A percentile compares a stretch with the other conserved stretches of the same genome.
Evolutionary conservation across 257 asterid genomes (phyloP).

Genomic region (Henckelia pumila): DNA sequence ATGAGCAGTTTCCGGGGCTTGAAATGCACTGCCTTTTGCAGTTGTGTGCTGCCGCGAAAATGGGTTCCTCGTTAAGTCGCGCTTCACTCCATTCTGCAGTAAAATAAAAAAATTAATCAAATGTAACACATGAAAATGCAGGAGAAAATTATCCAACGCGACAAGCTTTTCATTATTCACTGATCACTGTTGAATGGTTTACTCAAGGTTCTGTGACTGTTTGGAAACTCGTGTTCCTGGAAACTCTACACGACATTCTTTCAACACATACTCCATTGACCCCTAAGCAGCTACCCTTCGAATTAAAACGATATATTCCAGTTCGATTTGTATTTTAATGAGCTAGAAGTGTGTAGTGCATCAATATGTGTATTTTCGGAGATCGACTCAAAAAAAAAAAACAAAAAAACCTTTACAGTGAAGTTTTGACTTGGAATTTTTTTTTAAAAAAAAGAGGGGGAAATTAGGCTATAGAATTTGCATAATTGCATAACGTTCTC

Average conservation of each 20-base stretch:
- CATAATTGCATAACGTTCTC: neutral
- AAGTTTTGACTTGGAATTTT: neutral
- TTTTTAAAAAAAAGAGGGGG: neutral
- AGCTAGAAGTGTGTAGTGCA: neutral
- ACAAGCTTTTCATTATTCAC: neutral
- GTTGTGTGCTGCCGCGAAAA: constrained; percentile 55
- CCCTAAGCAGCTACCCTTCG: neutral
- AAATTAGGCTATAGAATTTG: neutral
- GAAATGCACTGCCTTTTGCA: constrained; percentile 32
- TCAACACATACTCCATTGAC: too few relatives aligned
- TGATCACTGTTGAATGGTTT: too few relatives aligned
- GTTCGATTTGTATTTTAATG: neutral
- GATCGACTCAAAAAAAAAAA: neutral
- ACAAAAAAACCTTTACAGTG: neutral
- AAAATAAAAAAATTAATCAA: constrained; percentile 7
- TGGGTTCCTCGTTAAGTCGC: constrained; percentile 70
- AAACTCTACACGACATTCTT: neutral
- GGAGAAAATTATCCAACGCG: constrained; percentile 2
- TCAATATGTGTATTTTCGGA: too few relatives aligned
- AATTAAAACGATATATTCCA: neutral
- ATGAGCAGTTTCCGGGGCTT: constrained; percentile 24
- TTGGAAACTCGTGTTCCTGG: neutral
- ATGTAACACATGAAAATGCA: constrained; percentile 1
- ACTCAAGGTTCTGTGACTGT: neutral
- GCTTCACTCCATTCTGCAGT: constrained; percentile 71